Conservation (phyloP, 2,329 filamentous ascomycete genomes). For the Pseudogymnoascus sp. region DNA sequence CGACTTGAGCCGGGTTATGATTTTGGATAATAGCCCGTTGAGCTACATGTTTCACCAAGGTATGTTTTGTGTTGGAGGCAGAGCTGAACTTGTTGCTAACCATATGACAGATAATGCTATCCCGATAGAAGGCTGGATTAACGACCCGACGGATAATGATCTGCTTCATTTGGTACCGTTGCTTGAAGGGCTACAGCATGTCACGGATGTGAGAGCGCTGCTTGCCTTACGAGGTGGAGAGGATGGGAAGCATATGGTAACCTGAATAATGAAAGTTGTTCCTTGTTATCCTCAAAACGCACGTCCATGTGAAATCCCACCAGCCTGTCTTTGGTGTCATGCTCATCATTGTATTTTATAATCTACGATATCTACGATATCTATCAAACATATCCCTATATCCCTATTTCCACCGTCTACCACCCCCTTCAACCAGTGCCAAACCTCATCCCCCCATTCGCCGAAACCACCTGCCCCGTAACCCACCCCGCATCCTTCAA, state of each 20-base stretch:
- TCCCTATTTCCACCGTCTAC: not conserved
- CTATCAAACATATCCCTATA: not conserved
- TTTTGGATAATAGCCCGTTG: conserved; percentile 94
- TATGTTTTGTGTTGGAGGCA: conserved; percentile 36
- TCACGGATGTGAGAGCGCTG: conserved; percentile 87
- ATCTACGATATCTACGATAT: not conserved
- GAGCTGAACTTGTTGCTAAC: not conserved
- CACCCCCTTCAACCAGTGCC: not conserved
- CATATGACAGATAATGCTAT: conserved; percentile 79
- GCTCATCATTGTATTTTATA: not conserved
- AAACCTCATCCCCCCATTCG: conserved; percentile 69
- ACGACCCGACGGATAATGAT: conserved; percentile 93
- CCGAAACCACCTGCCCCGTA: conserved; percentile 72
- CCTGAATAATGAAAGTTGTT: conserved; percentile 9
- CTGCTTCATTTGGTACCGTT: conserved; percentile 86
- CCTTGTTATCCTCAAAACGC: not conserved
- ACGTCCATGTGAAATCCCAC: not conserved
- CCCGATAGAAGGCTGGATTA: conserved; percentile 98
- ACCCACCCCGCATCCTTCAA: conserved; percentile 66
- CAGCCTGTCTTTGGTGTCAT: not conserved
- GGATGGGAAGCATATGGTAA: conserved; percentile 46
- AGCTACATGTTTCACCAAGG: conserved; percentile 99
- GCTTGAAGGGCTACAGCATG: conserved; percentile 90
- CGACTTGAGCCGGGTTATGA: conserved; percentile 96
- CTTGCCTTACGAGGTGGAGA: conserved; percentile 85